Conservation (phyloP, 1,284 basidiomycete genomes). For the Puccinia novopanici region DNA sequence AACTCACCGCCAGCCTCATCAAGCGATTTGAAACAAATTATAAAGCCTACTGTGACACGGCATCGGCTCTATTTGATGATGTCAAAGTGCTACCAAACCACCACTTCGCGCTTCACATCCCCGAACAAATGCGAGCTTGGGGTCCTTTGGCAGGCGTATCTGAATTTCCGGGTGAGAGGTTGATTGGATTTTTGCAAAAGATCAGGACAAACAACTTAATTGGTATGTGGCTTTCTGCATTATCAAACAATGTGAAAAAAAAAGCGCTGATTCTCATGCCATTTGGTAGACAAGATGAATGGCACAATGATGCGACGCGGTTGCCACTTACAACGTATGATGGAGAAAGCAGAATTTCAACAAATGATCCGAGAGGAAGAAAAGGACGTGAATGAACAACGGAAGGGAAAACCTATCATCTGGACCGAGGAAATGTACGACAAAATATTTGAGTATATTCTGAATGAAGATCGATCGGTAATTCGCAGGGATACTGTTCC, state of each 20-base stretch:
- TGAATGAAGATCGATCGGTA: not conserved
- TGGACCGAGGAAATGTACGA: not conserved
- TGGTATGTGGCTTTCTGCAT: conserved; percentile 12
- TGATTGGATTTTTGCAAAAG: conserved; percentile 41
- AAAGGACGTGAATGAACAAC: not conserved
- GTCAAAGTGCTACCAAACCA: too few relatives aligned
- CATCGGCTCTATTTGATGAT: not conserved
- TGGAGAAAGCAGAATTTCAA: conserved; percentile 4
- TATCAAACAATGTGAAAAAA: not conserved
- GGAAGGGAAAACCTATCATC: not conserved
- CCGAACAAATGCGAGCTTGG: conserved; percentile 25
- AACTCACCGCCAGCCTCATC: too few relatives aligned
- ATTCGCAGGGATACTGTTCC: not conserved
- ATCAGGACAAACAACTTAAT: conserved; percentile 15
- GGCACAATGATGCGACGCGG: conserved; percentile 6
- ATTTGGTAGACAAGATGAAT: conserved; percentile 22
- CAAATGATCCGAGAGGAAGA: not conserved
- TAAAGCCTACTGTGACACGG: conserved; percentile 21
- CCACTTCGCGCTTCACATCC: conserved; percentile 28
- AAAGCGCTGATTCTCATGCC: not conserved
- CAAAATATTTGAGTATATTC: not conserved
- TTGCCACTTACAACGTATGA: not conserved
- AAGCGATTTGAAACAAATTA: conserved; percentile 27
- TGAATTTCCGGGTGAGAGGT: conserved; percentile 27
- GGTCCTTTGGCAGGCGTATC: conserved; percentile 21